Percentiles rank a stretch among this genome's conserved stretches.
Conservation (phyloP, 2,329 filamentous ascomycete genomes). For the Colletotrichum tofieldiae region DNA sequence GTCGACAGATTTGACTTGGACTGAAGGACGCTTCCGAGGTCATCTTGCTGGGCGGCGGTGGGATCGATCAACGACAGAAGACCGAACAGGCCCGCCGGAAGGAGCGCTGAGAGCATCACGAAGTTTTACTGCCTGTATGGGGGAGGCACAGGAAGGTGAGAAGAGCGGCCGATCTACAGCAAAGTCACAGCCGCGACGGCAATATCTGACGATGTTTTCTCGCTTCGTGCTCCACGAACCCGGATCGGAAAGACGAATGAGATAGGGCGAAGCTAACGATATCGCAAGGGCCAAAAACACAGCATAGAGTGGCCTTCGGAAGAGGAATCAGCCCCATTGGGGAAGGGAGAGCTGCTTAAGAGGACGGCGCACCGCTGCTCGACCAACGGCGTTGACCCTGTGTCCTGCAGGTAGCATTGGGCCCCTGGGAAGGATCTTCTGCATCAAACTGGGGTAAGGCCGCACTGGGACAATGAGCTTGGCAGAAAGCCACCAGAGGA, state of each 20-base stretch:
- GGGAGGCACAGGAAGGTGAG: not conserved
- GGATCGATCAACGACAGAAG: conserved; percentile 3
- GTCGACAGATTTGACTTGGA: conserved; percentile 60
- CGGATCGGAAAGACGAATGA: not conserved
- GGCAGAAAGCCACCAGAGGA: conserved; percentile 20
- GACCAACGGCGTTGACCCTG: not conserved
- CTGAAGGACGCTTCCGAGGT: conserved; percentile 58
- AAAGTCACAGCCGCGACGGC: too few species aligned
- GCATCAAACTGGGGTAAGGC: conserved; percentile 31
- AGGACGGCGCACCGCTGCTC: not conserved
- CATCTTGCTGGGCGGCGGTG: conserved; percentile 46
- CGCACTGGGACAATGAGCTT: conserved; percentile 9
- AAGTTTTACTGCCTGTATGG: not conserved
- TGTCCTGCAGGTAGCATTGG: conserved; percentile 24
- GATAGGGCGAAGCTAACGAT: not conserved
- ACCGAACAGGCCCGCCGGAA: not conserved
- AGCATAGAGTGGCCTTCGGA: too few species aligned
- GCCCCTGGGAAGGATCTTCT: conserved; percentile 30
- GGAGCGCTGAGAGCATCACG: conserved; percentile 11
- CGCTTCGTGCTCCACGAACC: not conserved
- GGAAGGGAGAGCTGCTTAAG: conserved; percentile 28
- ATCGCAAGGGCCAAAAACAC: not conserved
- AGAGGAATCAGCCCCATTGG: not conserved
- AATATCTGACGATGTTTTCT: not conserved
- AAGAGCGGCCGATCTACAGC: too few species aligned